Base-by-base conservation (phyloP, 768 basidiomycete genomes). In the Mycena venus region DNA sequence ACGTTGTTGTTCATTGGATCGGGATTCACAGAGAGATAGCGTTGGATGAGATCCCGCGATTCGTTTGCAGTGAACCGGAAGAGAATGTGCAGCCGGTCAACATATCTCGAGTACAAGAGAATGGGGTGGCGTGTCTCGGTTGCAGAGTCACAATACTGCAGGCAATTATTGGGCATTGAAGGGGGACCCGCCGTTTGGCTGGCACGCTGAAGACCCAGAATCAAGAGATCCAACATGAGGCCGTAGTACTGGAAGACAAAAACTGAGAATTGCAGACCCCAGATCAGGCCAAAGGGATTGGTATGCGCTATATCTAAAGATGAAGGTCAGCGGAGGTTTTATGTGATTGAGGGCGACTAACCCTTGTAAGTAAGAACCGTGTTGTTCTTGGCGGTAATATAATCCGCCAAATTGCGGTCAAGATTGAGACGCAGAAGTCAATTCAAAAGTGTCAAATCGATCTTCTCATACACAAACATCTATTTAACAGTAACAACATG, bases 191-290 rank as follows among this genome's bases (percentile, higher is more conserved):
- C 98, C 96, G 99, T 97, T 85, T 99, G 98, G 79, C 96, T 98
- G 2, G 98, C 98, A 55, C 98, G 93, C 80, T 98, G 96, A 21
- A 99, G 89, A 73, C 98, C 98, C 44, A 99, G 92, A 78, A 99
- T 95, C 70, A 99, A 90, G 51, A 99, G 88, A 83, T 99, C 98
- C 55, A 99, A 91, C 7, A 99, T 95, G 32, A 99, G 90, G 61
- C 98, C 98, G 80, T 99, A 97, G 85, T 96, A 97, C 86, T 99
- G 98, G 93, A 99, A 99, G 79, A 99, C 96, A 83, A 99, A 99
- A 42, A 95, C 95, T 5, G 97, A 98, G 88, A 99, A 99, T 82
- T 99, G 98, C 15, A 99, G 90, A 71, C 98, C 98, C 75, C 98
- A 94, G 75, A 99, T 99, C 74, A 99, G 89, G 81, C 98, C 98